Conservation (phyloP, 192 early-diverging fungal genomes). For the Podila clonocystis region DNA sequence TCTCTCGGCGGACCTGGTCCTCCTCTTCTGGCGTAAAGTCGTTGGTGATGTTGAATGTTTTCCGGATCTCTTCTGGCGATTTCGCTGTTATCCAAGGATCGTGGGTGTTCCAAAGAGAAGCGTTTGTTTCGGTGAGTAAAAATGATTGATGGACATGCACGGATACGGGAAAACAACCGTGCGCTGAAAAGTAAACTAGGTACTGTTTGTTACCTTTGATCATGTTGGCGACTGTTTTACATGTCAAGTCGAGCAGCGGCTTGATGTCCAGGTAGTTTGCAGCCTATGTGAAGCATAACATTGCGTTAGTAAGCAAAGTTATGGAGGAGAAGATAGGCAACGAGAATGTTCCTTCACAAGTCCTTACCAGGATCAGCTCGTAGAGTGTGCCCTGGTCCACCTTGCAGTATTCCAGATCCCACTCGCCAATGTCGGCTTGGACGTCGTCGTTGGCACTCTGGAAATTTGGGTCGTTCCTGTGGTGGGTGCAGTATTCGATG, state of each 20-base stretch:
- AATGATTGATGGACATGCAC: background rate
- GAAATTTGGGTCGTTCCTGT: constrained; percentile 66
- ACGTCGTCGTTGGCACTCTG: constrained; percentile 68
- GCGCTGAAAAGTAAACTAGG: background rate
- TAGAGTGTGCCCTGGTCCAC: constrained; percentile 95
- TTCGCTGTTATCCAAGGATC: constrained; percentile 57
- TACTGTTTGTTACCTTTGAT: constrained; percentile 77
- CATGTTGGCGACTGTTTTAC: constrained; percentile 99
- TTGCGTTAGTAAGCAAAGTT: background rate
- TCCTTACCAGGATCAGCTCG: constrained; percentile 82
- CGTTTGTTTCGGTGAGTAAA: background rate
- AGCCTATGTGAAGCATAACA: constrained; percentile 48
- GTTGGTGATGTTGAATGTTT: constrained; percentile 95
- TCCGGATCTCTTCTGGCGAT: constrained; percentile 91
- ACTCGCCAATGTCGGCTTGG: constrained; percentile 85
- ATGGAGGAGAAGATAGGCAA: background rate
- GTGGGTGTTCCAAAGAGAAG: background rate
- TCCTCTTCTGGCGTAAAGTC: constrained; percentile 98
- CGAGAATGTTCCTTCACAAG: background rate
- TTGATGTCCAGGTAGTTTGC: constrained; percentile 97
- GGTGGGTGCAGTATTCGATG: constrained; percentile 90
- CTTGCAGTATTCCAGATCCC: constrained; percentile 90
- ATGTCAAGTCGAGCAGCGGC: constrained; percentile 94
- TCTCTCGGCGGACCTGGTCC: constrained; percentile 88
- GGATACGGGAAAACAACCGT: background rate